Evolutionary conservation across 129 eudicot genomes (phyloP), one percentile per base, ranked within the genome.

Genomic region (Artemisia argyi): DNA sequence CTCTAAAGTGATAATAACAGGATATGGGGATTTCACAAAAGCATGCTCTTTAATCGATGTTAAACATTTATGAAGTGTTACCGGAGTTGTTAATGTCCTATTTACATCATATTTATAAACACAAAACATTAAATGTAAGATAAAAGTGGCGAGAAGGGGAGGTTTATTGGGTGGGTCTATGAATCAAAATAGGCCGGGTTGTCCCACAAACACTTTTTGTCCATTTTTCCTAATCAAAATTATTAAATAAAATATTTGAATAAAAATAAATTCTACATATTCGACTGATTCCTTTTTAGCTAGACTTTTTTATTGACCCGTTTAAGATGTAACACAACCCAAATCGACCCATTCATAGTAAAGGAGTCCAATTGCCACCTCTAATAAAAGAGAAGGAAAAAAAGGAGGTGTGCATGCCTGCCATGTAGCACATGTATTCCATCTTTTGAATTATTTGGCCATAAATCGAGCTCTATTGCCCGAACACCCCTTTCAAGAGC

Each of bases 401-500:
- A 64, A 22, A 12, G 48, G 9, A 28, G 51, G 51, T 3, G 44
- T 14, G 6, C 18, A 20, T 82, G 88, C 99, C 99, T 86, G 81
- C 99, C 99, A 80, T 95, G 99, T 70, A 91, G 99, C 63, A 95
- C 99, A 58, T 90, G 83, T 6, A 95, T 73, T 51, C 87, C 82
- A 82, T 90, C 91, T 77, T 83, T 95, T 8, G 87, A 48, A 62
- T 87, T 86, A 82, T 82, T 88, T 30, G 99, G 97, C 99, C 99
- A 95, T 71, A 95, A 52, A 86, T 95, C 99, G 28, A 95, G 96
- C 76, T 95, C 99, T 15, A 95, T 95, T 47, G 85, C 99, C 65
- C 96, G 83, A 51, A 95, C 99, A 26, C 99, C 97, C 74, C 88
- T 86, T 83, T 91, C 80, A 68, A 95, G 87, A 64, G 99, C 96